Evolutionary conservation across 1,284 basidiomycete species (phyloP).

Genomic region (Microbotryum intermedium): DNA sequence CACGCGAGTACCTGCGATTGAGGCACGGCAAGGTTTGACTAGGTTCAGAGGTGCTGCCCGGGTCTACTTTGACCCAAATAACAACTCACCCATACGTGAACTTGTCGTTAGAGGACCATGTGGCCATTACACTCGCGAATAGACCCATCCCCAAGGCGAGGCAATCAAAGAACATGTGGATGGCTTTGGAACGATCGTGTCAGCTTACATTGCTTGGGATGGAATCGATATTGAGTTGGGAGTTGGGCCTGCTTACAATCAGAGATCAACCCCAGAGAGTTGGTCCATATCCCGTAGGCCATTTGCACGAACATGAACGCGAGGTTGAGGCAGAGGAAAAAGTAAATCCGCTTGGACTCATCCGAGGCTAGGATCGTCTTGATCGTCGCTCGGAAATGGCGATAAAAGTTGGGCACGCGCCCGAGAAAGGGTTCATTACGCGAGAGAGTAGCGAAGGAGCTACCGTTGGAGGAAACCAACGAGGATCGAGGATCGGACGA

Average conservation of each 20-base stretch:
- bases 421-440: conserved; percentile 13
- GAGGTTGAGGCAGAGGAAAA: conserved; percentile 90
- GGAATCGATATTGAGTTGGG: not conserved
- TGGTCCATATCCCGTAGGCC: conserved; percentile 90
- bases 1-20: conserved; percentile 68
- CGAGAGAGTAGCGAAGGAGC: not conserved
- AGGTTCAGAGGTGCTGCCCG: not conserved
- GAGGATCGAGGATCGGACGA: conserved; percentile 27
- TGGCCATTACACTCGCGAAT: conserved; percentile 93
- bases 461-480: conserved; percentile 9
- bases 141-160: conserved; percentile 93
- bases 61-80: too few species aligned
- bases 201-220: not conserved
- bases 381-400: conserved; percentile 42
- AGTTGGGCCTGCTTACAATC: conserved; percentile 57
- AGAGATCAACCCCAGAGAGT: conserved; percentile 90
- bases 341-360: conserved; percentile 91
- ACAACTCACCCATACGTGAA: conserved; percentile 88
- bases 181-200: conserved; percentile 52
- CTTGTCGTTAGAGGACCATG: conserved; percentile 85
- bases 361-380: conserved; percentile 81
- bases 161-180: conserved; percentile 99
- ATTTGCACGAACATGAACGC: conserved; percentile 73
- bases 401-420: conserved; percentile 21
- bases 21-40: not conserved